phyloP scores from a whole-genome alignment of 2,329 filamentous ascomycete genomes.

The Clonostachys byssicola region DNA sequence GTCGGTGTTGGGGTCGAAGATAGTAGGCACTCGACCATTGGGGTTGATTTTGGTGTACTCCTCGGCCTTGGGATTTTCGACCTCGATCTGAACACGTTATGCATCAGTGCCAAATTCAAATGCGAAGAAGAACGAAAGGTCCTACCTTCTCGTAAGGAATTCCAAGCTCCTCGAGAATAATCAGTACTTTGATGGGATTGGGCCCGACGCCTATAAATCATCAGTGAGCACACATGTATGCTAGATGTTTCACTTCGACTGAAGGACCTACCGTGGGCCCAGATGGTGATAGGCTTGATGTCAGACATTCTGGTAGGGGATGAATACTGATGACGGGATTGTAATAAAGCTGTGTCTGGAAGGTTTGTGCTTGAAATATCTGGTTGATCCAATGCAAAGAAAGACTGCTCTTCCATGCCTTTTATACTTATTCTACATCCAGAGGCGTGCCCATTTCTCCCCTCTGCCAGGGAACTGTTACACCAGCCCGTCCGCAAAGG shows the following conservation, averaged over 20 bases:
- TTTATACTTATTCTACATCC: too few relatives aligned
- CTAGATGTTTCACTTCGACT: background rate
- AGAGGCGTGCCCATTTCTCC: too few relatives aligned
- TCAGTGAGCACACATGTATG: background rate
- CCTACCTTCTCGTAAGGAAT: slow-evolving; percentile 24
- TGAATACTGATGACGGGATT: background rate
- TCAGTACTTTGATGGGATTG: slow-evolving; percentile 22
- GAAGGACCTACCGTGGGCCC: slow-evolving; percentile 5
- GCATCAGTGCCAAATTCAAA: background rate
- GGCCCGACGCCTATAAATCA: slow-evolving; percentile 15
- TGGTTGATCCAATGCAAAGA: too few relatives aligned
- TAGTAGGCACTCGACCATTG: slow-evolving; percentile 25
- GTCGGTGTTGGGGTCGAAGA: slow-evolving; percentile 25
- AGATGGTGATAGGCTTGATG: slow-evolving; percentile 11
- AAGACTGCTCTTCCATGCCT: too few relatives aligned
- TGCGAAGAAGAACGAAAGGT: background rate
- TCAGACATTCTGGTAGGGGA: slow-evolving; percentile 3
- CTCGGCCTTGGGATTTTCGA: slow-evolving; percentile 15
- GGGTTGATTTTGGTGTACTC: slow-evolving; percentile 21
- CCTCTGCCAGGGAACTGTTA: too few relatives aligned
- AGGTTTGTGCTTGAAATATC: too few relatives aligned
- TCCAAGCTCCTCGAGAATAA: slow-evolving; percentile 28
- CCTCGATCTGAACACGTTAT: slow-evolving; percentile 7
- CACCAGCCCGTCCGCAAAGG: too few relatives aligned
- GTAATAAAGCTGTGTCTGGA: background rate